These are phyloP conservation scores for Salix exigua DNA, from an alignment of 345 rosid species.

Conservation along the genomic window DNA sequence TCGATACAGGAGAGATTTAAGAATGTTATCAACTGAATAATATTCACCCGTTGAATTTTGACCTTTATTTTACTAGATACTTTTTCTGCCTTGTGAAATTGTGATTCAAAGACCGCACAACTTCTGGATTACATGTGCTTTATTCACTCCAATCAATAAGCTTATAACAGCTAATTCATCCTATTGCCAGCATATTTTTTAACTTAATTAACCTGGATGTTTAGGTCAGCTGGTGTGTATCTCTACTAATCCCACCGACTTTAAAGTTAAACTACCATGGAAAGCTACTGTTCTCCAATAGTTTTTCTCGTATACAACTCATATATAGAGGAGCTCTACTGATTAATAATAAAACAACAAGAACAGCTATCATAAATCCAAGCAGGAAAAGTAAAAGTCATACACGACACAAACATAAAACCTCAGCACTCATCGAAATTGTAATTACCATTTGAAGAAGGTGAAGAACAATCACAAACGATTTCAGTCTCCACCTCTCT, in stretches of 20 bases:
- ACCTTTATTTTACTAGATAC: background rate
- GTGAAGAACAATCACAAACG: slow-evolving; percentile 54
- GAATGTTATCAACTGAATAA: background rate
- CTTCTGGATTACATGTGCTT: background rate
- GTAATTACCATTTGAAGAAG: slow-evolving; percentile 28
- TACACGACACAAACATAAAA: slow-evolving; percentile 4
- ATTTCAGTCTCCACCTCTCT: slow-evolving; percentile 55
- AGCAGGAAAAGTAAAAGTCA: background rate
- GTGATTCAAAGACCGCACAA: background rate
- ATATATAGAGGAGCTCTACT: background rate
- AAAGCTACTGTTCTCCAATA: background rate
- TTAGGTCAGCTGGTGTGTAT: fast-evolving
- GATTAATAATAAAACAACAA: background rate
- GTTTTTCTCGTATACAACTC: background rate
- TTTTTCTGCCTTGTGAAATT: background rate
- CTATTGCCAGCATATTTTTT: background rate
- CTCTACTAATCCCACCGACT: too few species aligned
- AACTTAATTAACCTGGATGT: too few species aligned
- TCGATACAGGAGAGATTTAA: background rate
- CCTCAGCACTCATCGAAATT: background rate
- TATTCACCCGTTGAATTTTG: background rate
- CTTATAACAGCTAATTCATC: background rate
- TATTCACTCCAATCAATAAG: slow-evolving; percentile 4
- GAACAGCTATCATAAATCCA: slow-evolving; percentile 4
- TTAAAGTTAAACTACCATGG: too few species aligned